phyloP scores from a whole-genome alignment of 78 protist genomes.

The Polysphondylium violaceum region DNA sequence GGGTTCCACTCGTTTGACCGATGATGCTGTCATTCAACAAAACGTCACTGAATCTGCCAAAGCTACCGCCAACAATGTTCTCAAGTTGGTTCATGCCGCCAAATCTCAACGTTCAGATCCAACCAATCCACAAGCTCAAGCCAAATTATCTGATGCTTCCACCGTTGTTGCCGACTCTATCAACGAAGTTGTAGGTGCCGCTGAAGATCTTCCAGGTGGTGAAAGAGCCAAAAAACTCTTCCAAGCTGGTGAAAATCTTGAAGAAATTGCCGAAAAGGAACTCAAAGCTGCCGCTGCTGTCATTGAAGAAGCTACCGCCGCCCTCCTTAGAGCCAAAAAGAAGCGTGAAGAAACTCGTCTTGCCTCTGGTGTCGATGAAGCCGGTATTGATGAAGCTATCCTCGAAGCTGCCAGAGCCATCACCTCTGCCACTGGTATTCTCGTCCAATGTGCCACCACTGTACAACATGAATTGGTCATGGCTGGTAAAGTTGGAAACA shows the following conservation, averaged over 20 bases:
- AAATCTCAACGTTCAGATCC: conserved; percentile 65
- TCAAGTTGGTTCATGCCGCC: conserved; percentile 53
- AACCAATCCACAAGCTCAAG: conserved; percentile 36
- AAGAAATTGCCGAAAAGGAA: conserved; percentile 83
- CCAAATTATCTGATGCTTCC: conserved; percentile 52
- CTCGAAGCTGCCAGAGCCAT: conserved; percentile 85
- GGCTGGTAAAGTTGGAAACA: conserved; percentile 40
- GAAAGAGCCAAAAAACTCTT: conserved; percentile 81
- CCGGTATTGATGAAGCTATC: conserved; percentile 82
- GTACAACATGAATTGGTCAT: conserved; percentile 79
- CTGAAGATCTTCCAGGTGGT: conserved; percentile 81
- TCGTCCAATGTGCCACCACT: conserved; percentile 70
- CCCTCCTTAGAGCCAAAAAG: conserved; percentile 70
- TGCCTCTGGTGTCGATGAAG: conserved; percentile 68
- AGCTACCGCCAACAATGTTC: conserved; percentile 66
- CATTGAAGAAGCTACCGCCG: conserved; percentile 82
- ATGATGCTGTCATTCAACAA: conserved; percentile 78
- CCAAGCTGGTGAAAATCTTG: conserved; percentile 81
- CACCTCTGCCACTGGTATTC: conserved; percentile 71
- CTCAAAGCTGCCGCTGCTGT: conserved; percentile 70
- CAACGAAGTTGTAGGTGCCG: conserved; percentile 56
- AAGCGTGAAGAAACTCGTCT: conserved; percentile 64
- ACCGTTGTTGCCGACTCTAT: conserved; percentile 58
- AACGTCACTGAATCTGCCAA: conserved; percentile 79
- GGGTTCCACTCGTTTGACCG: conserved; percentile 71